Conservation (phyloP, 2,329 filamentous ascomycete genomes). For the Coniochaeta prunicola region DNA sequence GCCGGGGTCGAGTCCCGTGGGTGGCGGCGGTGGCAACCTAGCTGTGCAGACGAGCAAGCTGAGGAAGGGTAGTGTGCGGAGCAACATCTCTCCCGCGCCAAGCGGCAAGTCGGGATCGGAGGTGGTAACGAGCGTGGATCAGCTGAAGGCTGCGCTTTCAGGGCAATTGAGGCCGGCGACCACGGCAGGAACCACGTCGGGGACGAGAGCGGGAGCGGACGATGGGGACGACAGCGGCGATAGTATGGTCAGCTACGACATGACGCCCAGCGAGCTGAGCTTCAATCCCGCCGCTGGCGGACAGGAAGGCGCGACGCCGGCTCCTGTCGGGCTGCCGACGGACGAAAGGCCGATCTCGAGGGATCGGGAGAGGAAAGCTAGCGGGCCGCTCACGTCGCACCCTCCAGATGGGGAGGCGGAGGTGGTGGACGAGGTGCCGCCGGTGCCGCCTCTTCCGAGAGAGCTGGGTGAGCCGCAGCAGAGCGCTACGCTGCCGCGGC, state of each 20-base stretch:
- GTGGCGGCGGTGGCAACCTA: slow-evolving; percentile 17
- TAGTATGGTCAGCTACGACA: slow-evolving; percentile 65
- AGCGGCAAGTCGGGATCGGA: slow-evolving; percentile 24
- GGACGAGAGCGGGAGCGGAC: slow-evolving; percentile 30
- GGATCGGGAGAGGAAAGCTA: not conserved
- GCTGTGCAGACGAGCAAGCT: slow-evolving; percentile 32
- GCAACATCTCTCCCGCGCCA: slow-evolving; percentile 37
- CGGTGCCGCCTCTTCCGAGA: slow-evolving; percentile 47
- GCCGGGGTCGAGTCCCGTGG: slow-evolving; percentile 36
- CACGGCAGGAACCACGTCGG: slow-evolving; percentile 22
- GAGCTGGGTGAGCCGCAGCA: slow-evolving; percentile 10
- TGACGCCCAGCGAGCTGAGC: slow-evolving; percentile 59
- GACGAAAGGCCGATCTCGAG: not conserved
- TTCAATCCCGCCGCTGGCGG: slow-evolving; percentile 39
- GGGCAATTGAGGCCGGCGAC: slow-evolving; percentile 36
- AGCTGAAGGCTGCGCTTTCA: slow-evolving; percentile 54
- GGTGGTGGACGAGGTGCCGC: slow-evolving; percentile 35
- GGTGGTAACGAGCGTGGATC: slow-evolving; percentile 53
- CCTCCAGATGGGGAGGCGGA: slow-evolving; percentile 22
- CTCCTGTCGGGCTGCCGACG: not conserved
- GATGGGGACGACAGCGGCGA: slow-evolving; percentile 53
- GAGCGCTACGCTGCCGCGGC: slow-evolving; percentile 8
- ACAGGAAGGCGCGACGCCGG: not conserved
- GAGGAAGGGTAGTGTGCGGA: slow-evolving; percentile 48
- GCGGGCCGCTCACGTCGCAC: slow-evolving; percentile 36